Evolutionary conservation across 1,284 basidiomycete species (phyloP).

Genomic region (Thelephora terrestris): DNA sequence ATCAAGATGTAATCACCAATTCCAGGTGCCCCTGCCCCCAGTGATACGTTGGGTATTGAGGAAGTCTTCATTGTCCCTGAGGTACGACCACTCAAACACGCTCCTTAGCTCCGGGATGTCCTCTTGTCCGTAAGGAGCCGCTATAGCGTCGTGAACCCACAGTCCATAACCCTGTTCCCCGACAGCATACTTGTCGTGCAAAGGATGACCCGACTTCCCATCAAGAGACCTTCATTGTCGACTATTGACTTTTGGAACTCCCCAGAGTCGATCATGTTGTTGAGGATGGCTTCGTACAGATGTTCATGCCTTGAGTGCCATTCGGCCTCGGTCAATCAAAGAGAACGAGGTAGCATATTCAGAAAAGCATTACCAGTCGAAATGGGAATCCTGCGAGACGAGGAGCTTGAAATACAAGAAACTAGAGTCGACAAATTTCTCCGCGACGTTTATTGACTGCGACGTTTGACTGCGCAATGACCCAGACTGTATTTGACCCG

Average conservation of each 20-base stretch:
- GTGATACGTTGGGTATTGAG: slow-evolving; percentile 33
- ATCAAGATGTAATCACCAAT: too few relatives aligned
- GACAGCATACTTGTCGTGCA: too few relatives aligned
- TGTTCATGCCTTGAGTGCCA: slow-evolving; percentile 55
- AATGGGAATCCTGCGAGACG: too few relatives aligned
- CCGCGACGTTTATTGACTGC: slow-evolving; percentile 62
- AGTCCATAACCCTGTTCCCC: slow-evolving; percentile 7
- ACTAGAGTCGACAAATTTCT: slow-evolving; percentile 37
- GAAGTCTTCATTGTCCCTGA: slow-evolving; percentile 23
- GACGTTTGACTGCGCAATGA: slow-evolving; percentile 60
- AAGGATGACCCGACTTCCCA: slow-evolving; percentile 32
- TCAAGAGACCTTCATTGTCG: slow-evolving; percentile 21
- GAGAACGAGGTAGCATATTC: background rate
- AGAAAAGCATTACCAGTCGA: slow-evolving; percentile 42
- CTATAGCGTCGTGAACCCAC: slow-evolving; percentile 25
- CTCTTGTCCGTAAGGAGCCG: too few relatives aligned
- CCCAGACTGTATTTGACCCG: slow-evolving; percentile 42
- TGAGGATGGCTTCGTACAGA: slow-evolving; percentile 37
- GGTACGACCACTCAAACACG: slow-evolving; percentile 26
- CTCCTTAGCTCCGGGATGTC: too few relatives aligned
- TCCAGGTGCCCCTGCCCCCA: too few relatives aligned
- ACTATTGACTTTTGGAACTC: background rate
- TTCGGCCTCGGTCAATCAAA: background rate
- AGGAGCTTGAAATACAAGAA: too few relatives aligned
- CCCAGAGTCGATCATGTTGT: slow-evolving; percentile 42